A percentile compares a stretch with the other conserved stretches of the same genome.
phyloP scores from a whole-genome alignment of 352 stramenopile species.

The Pythium sp. region DNA sequence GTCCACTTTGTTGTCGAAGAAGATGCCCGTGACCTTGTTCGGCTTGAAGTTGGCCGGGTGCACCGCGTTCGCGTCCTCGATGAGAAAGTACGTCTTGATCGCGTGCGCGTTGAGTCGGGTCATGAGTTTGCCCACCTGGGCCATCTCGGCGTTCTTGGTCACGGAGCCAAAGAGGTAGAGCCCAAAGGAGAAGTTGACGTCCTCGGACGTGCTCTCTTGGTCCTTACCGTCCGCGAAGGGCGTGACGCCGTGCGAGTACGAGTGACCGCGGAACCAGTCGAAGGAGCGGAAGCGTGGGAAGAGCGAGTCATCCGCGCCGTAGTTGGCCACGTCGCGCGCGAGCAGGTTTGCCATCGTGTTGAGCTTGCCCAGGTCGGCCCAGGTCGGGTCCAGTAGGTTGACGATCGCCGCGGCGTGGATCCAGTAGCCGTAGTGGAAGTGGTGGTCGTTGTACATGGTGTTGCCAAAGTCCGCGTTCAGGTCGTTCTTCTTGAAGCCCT shows the following conservation, averaged over 20 bases:
- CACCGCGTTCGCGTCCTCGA: conserved; percentile 48
- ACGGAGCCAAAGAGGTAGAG: conserved; percentile 32
- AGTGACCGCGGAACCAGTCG: conserved; percentile 67
- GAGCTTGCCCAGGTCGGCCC: conserved; percentile 29
- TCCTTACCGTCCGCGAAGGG: conserved; percentile 43
- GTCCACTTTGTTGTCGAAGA: conserved; percentile 82
- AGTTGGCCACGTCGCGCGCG: conserved; percentile 54
- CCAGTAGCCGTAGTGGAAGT: conserved; percentile 81
- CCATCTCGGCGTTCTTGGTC: neutral
- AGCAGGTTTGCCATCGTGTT: conserved; percentile 51
- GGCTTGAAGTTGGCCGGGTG: conserved; percentile 41
- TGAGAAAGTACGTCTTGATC: conserved; percentile 70
- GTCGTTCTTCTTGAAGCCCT: conserved; percentile 46
- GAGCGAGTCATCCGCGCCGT: conserved; percentile 20
- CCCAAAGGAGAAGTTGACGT: conserved; percentile 65
- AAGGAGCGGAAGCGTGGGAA: conserved; percentile 30
- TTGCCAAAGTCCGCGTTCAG: conserved; percentile 71
- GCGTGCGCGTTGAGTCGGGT: conserved; percentile 47
- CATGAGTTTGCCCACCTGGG: conserved; percentile 52
- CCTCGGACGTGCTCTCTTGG: conserved; percentile 61
- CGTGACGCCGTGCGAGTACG: conserved; percentile 66
- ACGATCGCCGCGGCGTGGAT: conserved; percentile 47
- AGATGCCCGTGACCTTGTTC: conserved; percentile 62
- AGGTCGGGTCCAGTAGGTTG: conserved; percentile 71
- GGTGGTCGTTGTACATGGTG: conserved; percentile 75